Conservation (phyloP, 768 basidiomycete species). For the Amanita jacksonii region DNA sequence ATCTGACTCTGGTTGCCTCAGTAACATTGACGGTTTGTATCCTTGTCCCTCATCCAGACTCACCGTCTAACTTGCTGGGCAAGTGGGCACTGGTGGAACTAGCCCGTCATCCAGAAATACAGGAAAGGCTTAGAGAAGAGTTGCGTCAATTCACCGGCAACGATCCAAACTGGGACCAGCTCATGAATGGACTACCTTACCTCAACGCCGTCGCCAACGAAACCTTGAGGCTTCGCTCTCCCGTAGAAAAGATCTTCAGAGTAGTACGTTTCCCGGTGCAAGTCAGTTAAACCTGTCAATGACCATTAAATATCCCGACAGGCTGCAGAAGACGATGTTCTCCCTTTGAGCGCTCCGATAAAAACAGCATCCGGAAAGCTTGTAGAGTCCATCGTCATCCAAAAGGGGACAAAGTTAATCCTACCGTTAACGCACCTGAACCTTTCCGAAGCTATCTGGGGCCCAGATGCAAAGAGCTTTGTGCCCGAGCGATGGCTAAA, state of each 20-base stretch:
- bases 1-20: neutral
- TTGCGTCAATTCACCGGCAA: slow-evolving; percentile 9
- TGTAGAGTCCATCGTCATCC: slow-evolving; percentile 22
- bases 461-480: slow-evolving; percentile 32
- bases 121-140: slow-evolving; percentile 14
- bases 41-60: no score
- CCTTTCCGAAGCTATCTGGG: slow-evolving; percentile 30
- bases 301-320: slow-evolving; percentile 7
- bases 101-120: slow-evolving; percentile 12
- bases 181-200: slow-evolving; percentile 33
- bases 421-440: slow-evolving; percentile 33
- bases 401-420: slow-evolving; percentile 26
- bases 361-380: slow-evolving; percentile 18
- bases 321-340: slow-evolving; percentile 29
- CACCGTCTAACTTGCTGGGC: neutral
- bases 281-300: neutral
- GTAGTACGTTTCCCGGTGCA: slow-evolving; percentile 16
- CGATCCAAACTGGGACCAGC: slow-evolving; percentile 31
- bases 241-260: slow-evolving; percentile 20
- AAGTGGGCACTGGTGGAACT: slow-evolving; percentile 20
- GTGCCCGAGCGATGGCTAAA: slow-evolving; percentile 35
- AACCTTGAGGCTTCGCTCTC: slow-evolving; percentile 28
- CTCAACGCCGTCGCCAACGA: slow-evolving; percentile 34
- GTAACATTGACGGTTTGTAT: neutral
- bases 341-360: slow-evolving; percentile 28